phyloP scores from a whole-genome alignment of 139 green algal genomes.

The Chlorella ohadii region DNA sequence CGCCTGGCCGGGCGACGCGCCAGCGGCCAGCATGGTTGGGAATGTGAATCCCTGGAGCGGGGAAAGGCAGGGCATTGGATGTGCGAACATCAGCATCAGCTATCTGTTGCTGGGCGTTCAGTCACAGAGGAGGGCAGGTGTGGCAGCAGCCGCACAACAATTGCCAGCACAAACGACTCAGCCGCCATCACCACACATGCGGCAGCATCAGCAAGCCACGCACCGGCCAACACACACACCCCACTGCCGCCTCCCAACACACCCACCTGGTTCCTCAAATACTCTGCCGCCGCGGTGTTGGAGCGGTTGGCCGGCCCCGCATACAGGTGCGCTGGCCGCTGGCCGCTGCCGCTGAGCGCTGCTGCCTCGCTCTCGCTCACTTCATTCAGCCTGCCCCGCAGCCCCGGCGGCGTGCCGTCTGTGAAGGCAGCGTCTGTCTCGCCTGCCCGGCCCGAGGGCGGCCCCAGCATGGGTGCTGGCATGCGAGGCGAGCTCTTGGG shows the following conservation, averaged over 20 bases:
- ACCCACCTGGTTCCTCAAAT: conserved; percentile 23
- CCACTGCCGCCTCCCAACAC: too few species aligned
- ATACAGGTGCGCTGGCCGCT: conserved; percentile 1
- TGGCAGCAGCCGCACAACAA: too few species aligned
- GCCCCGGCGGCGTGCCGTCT: neutral
- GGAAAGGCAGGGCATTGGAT: too few species aligned
- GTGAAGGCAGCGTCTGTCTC: neutral
- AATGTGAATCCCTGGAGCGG: conserved; percentile 1
- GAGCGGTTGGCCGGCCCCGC: conserved; percentile 20
- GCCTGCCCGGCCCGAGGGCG: neutral
- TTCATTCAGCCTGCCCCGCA: neutral
- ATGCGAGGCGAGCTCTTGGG: neutral
- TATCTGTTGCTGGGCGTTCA: too few species aligned
- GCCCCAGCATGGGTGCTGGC: neutral
- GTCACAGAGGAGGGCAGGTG: too few species aligned
- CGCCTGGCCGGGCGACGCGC: conserved; percentile 10
- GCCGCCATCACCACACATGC: too few species aligned
- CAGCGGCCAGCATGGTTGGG: conserved; percentile 15
- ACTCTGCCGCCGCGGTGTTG: neutral
- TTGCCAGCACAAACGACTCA: too few species aligned
- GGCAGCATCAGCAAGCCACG: too few species aligned
- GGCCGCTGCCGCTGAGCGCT: neutral
- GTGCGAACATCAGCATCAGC: too few species aligned
- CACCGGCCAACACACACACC: too few species aligned
- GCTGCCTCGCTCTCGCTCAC: neutral